Base-by-base conservation (phyloP, 1,284 basidiomycete species). In the Ceratobasidium sp. region DNA sequence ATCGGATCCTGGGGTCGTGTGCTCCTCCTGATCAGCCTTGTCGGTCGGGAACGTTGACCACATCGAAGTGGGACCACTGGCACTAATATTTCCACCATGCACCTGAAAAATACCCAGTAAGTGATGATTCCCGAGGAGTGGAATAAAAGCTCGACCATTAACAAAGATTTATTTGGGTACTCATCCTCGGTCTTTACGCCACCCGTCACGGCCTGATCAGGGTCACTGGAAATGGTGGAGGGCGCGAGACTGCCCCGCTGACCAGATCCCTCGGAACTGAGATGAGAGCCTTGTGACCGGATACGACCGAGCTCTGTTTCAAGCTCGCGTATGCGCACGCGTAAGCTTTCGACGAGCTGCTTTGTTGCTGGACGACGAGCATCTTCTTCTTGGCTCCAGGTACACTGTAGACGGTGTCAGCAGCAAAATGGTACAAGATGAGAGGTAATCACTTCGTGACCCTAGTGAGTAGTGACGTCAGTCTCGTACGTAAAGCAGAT, bases 331-430 rank as follows among this genome's bases (percentile, higher is more conserved):
- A 69, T 69, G 8, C 64, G 51, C 7, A 69, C 64, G 23, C 64
- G 64, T 7, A 69, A 23, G 30, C 64, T 69, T 36, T 69, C 64
- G 4, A 69, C 64, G 2, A 69, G 53, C 42, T 69, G 64, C 23
- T 69, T 69, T 1, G 64, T 69, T 3, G 64, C 64, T 33, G 64
- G 64, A 14, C 64, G 51, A 40, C 64, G 64, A 11, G 64, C 64
- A 33, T 69, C 64, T 33, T 69, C 64, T 58, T 69, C 64, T 18
- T 69, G 64, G 53, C 64, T 69, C 64, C 64, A 69, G 9, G 64
- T 69, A 28, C 64, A 69, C 64, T 69, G 28, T n/a, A 16, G 11
- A 25, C 14, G 21, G 30, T 53, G 18, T 53, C 36, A 36, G 42
- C 28, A 30, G 25, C 28, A 36, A 46, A 16, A 12, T 21, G 5